These are phyloP conservation scores for Trichoderma guizhouense DNA, from an alignment of 2,329 filamentous ascomycete genomes.

Conservation along the genomic window DNA sequence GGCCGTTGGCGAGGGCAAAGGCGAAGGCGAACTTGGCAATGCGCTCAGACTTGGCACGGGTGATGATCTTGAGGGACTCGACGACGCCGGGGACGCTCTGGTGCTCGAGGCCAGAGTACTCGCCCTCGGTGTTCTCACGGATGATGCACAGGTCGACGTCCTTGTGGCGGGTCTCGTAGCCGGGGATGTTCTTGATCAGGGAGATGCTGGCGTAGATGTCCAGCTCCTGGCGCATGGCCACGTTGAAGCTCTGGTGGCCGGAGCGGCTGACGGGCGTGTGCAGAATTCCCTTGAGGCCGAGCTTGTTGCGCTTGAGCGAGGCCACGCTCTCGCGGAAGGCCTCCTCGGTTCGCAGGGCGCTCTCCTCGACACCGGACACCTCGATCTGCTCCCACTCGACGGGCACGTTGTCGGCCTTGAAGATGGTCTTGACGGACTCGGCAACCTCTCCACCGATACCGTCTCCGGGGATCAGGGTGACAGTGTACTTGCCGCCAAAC, in stretches of 20 bases:
- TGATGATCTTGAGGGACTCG: slow-evolving; percentile 99
- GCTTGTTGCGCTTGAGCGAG: slow-evolving; percentile 96
- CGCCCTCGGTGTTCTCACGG: slow-evolving; percentile 99
- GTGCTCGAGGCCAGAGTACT: slow-evolving; percentile 98
- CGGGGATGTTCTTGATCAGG: slow-evolving; percentile 99
- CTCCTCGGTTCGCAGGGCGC: slow-evolving; percentile 81
- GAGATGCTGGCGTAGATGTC: slow-evolving; percentile 99
- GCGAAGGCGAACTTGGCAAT: slow-evolving; percentile 98
- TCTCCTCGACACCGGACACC: slow-evolving; percentile 83
- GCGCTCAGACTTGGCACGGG: slow-evolving; percentile 96
- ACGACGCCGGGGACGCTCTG: slow-evolving; percentile 95
- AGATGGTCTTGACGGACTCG: slow-evolving; percentile 97
- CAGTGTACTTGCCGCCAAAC: slow-evolving; percentile 99
- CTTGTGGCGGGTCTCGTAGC: slow-evolving; percentile 95
- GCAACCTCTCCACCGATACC: slow-evolving; percentile 98
- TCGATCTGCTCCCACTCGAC: slow-evolving; percentile 99
- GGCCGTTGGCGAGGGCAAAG: slow-evolving; percentile 97
- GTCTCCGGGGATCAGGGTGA: slow-evolving; percentile 96
- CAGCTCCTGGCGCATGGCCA: slow-evolving; percentile 96
- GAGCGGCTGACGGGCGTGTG: slow-evolving; percentile 96
- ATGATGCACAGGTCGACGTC: slow-evolving; percentile 98
- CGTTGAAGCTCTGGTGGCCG: slow-evolving; percentile 99
- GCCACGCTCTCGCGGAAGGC: slow-evolving; percentile 94
- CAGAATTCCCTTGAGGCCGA: slow-evolving; percentile 97
- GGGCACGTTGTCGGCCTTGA: slow-evolving; percentile 98